Conservation (phyloP, 805 yeast genomes). For the Myxozyma neotropica region DNA sequence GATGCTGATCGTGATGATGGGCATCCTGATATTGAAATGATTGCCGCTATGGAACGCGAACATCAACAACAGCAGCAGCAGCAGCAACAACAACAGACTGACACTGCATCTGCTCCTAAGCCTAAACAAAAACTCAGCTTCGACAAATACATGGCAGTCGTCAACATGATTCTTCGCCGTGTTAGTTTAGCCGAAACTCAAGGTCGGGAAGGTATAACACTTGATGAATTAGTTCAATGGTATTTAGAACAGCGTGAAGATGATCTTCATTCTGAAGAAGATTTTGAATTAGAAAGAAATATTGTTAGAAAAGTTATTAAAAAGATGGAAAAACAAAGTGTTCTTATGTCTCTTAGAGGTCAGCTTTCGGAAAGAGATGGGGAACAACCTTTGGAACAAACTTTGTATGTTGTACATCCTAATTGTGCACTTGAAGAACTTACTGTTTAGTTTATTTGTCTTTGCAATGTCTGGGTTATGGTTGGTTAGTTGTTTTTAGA, state of each 20-base stretch:
- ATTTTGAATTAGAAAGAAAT: slow-evolving; percentile 68
- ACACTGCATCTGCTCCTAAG: slow-evolving; percentile 33
- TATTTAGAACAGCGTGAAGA: slow-evolving; percentile 75
- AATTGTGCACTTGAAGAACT: slow-evolving; percentile 52
- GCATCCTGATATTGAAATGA: slow-evolving; percentile 13
- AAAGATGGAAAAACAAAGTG: slow-evolving; percentile 79
- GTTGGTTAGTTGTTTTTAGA: background rate
- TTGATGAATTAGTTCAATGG: slow-evolving; percentile 73
- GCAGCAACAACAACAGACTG: slow-evolving; percentile 27
- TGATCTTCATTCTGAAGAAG: slow-evolving; percentile 66
- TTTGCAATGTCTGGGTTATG: background rate
- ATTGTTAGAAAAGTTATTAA: slow-evolving; percentile 78
- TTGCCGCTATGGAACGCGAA: slow-evolving; percentile 22
- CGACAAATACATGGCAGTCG: slow-evolving; percentile 82
- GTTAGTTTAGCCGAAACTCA: slow-evolving; percentile 59
- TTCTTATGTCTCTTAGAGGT: slow-evolving; percentile 69
- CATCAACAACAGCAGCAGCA: slow-evolving; percentile 35
- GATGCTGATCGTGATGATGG: slow-evolving; percentile 5
- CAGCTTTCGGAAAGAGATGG: slow-evolving; percentile 46
- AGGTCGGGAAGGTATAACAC: slow-evolving; percentile 61
- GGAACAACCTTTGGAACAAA: slow-evolving; percentile 30
- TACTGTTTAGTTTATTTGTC: background rate
- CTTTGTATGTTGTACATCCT: slow-evolving; percentile 67
- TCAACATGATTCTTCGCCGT: slow-evolving; percentile 72
- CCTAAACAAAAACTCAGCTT: slow-evolving; percentile 65